Evolutionary conservation across 1,139 yeast species (phyloP).

Genomic region (Kodamaea sp.): DNA sequence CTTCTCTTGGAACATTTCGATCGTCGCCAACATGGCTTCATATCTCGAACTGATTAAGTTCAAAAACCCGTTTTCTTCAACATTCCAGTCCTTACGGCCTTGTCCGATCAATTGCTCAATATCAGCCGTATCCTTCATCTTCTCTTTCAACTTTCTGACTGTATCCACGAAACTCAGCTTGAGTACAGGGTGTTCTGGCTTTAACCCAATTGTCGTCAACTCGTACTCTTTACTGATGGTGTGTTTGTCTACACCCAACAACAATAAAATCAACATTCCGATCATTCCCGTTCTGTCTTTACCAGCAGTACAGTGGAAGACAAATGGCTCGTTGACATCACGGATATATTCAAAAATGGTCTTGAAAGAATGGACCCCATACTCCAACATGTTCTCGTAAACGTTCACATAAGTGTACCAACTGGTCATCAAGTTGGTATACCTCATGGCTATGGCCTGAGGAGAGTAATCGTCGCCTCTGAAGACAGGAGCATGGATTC

Average conservation of each 20-base stretch:
- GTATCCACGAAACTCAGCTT: slow-evolving; percentile 33
- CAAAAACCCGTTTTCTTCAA: slow-evolving; percentile 51
- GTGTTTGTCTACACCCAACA: slow-evolving; percentile 66
- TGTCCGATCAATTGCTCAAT: slow-evolving; percentile 32
- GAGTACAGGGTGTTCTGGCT: slow-evolving; percentile 47
- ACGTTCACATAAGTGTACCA: slow-evolving; percentile 67
- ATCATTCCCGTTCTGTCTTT: slow-evolving; percentile 83
- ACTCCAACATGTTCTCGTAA: slow-evolving; percentile 57
- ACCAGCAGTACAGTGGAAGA: slow-evolving; percentile 84
- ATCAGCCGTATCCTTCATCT: slow-evolving; percentile 22
- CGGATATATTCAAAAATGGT: slow-evolving; percentile 54
- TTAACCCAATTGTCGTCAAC: slow-evolving; percentile 66
- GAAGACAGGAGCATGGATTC: slow-evolving; percentile 64
- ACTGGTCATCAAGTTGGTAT: slow-evolving; percentile 56
- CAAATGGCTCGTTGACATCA: slow-evolving; percentile 53
- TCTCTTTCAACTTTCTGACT: slow-evolving; percentile 29
- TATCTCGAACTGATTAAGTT: slow-evolving; percentile 66
- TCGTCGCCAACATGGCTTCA: slow-evolving; percentile 72
- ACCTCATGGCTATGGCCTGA: slow-evolving; percentile 59
- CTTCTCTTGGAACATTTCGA: slow-evolving; percentile 48
- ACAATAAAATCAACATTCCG: slow-evolving; percentile 62
- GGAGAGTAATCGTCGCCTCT: slow-evolving; percentile 62
- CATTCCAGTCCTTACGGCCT: slow-evolving; percentile 42
- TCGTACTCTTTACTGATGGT: slow-evolving; percentile 74
- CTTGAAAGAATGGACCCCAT: slow-evolving; percentile 49